Base-by-base conservation (phyloP, 805 yeast genomes). In the Saccharomycopsis sp. region DNA sequence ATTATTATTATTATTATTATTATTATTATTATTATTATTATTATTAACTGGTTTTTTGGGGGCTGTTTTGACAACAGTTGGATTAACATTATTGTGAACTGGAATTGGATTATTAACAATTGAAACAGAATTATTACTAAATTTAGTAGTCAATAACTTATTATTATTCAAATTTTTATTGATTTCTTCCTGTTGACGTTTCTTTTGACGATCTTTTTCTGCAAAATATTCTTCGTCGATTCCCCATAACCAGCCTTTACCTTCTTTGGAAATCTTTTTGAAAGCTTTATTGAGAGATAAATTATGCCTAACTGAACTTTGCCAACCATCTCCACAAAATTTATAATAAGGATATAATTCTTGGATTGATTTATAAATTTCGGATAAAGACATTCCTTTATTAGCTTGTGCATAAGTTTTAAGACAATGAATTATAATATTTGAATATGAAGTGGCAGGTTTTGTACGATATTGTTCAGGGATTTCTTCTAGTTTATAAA, bases 311-410 rank as follows among this genome's bases (percentile, higher is more conserved):
- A 92, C 89, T 5, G 96, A 87, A 62, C 92, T 80, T 62, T 92
- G 98, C 98, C 98, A 92, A 2, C 97, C 97, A 58, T 87, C 95
- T 0, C 94, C 89, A 52, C 96, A 88, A 60, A 85, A 89, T 52
- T 79, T 73, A 61, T 85, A 92, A 62, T 84, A 92, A 2, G 97
- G 97, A 59, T 81, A 89, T 10, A 83, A 59, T 33, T 84, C 94
- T 58, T 83, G 82, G 36, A 92, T 87, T 1, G 86, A 84, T 40
- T 80, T 81, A 59, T 86, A 81, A 34, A 92, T 85, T 48, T 88
- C 96, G 0, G 87, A 76, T 31, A 82, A 62, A 1, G 88, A 76
- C 75, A 86, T 74, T 20, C 95, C 95, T 36, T 74, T 68, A 23
- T 37, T 39, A 5, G 31, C 38, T 3, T 20, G 21, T 0, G 81